phyloP scores from a whole-genome alignment of 176 grass and related monocot genomes.

The Phragmites australis region DNA sequence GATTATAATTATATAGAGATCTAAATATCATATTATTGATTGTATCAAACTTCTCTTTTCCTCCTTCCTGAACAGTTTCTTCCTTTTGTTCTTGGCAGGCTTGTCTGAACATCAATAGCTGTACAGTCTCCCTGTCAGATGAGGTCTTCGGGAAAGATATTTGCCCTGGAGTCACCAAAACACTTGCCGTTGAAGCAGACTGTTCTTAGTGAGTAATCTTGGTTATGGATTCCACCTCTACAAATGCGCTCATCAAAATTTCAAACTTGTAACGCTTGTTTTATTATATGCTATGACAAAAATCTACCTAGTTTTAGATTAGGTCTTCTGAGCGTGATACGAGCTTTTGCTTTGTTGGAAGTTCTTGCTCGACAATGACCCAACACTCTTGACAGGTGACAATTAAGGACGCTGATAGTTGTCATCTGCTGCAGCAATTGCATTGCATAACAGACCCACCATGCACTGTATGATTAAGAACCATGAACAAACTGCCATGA shows the following conservation, averaged over 20 bases:
- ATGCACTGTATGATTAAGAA: conserved; percentile 29
- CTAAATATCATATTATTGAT: conserved; percentile 15
- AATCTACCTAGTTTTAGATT: conserved; percentile 4
- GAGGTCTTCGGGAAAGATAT: conserved; percentile 51
- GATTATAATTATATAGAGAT: conserved; percentile 11
- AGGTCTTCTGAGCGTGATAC: neutral
- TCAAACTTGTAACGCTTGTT: neutral
- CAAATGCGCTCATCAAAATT: conserved; percentile 10
- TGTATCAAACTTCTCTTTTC: neutral
- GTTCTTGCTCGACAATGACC: neutral
- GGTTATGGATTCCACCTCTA: neutral
- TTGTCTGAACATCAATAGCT: conserved; percentile 64
- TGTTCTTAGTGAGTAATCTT: conserved; percentile 50
- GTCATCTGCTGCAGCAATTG: neutral
- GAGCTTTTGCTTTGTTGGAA: neutral
- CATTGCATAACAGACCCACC: neutral
- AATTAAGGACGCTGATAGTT: neutral
- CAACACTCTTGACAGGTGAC: neutral
- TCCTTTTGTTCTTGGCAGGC: conserved; percentile 49
- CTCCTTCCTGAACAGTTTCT: conserved; percentile 25
- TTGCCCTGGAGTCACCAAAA: conserved; percentile 72
- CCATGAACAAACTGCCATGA: neutral
- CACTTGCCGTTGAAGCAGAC: conserved; percentile 72
- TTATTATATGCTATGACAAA: no score
- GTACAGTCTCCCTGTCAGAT: conserved; percentile 60